Conservation (phyloP, 768 basidiomycete species). For the Pulveroboletus sp. region DNA sequence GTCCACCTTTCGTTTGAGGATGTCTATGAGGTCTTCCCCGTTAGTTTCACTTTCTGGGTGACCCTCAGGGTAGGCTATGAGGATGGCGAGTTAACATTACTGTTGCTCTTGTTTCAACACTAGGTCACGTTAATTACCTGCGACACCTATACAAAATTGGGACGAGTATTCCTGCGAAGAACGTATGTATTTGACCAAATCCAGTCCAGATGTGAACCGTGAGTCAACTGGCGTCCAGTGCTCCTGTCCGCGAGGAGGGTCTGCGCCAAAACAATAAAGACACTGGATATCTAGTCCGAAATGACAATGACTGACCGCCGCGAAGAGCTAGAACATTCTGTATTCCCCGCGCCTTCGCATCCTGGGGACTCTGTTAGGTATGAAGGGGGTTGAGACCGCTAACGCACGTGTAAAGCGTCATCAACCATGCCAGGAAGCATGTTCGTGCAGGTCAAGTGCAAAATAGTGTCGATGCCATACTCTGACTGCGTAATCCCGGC, state of each 20-base stretch:
- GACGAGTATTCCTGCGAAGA: slow-evolving; percentile 70
- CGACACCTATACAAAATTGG: slow-evolving; percentile 91
- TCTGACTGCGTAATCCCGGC: slow-evolving; percentile 71
- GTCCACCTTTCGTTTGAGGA: slow-evolving; percentile 83
- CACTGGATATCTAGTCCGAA: not conserved
- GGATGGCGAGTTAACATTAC: not conserved
- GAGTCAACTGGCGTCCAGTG: slow-evolving; percentile 87
- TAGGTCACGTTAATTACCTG: slow-evolving; percentile 46
- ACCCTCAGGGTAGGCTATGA: slow-evolving; percentile 84
- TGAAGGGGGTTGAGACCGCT: not conserved
- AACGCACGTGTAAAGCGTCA: slow-evolving; percentile 70
- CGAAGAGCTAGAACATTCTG: slow-evolving; percentile 88
- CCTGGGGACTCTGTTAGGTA: slow-evolving; percentile 37
- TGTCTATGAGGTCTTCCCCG: slow-evolving; percentile 60
- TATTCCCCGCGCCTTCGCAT: slow-evolving; percentile 76
- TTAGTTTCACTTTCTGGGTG: slow-evolving; percentile 58
- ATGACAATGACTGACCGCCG: slow-evolving; percentile 55
- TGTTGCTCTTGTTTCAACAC: not conserved
- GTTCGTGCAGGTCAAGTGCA: slow-evolving; percentile 97
- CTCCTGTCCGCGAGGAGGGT: slow-evolving; percentile 91
- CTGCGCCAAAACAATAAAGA: slow-evolving; percentile 35
- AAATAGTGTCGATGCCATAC: slow-evolving; percentile 77
- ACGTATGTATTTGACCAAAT: slow-evolving; percentile 90
- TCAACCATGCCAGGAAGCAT: slow-evolving; percentile 89
- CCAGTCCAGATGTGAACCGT: slow-evolving; percentile 76